A percentile compares a stretch with the other conserved stretches of the same genome.
These are phyloP conservation scores for Rhizopogon sp. DNA, from an alignment of 768 basidiomycete genomes.

Conservation along the genomic window DNA sequence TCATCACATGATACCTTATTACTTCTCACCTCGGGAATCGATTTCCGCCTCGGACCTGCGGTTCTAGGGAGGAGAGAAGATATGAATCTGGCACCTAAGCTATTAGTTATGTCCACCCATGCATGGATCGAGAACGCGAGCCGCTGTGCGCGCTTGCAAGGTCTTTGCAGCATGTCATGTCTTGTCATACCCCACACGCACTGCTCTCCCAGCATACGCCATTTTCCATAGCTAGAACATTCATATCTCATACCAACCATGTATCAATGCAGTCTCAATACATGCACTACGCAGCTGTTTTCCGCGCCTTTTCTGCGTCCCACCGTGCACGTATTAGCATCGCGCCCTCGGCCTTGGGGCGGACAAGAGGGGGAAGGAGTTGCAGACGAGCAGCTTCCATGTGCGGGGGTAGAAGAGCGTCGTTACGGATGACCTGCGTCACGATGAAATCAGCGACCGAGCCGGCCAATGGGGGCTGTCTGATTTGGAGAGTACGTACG, in stretches of 20 bases:
- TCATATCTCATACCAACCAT: conserved; percentile 7
- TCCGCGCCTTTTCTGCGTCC: conserved; percentile 52
- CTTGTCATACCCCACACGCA: conserved; percentile 8
- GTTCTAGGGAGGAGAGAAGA: background rate
- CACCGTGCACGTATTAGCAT: conserved; percentile 70
- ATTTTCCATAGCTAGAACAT: conserved; percentile 1
- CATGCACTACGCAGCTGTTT: conserved; percentile 11
- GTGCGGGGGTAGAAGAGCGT: conserved; percentile 53
- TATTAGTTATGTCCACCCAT: background rate
- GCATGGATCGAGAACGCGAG: background rate
- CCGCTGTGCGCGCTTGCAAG: background rate
- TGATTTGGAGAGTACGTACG: conserved; percentile 37
- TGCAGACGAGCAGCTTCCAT: conserved; percentile 62
- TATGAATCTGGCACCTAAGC: background rate
- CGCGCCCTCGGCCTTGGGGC: conserved; percentile 64
- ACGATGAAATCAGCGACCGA: background rate
- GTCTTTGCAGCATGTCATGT: conserved; percentile 13
- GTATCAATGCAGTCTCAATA: conserved; percentile 8
- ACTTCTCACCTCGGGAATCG: background rate
- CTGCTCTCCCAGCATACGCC: background rate
- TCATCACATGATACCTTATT: background rate
- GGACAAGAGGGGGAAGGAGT: conserved; percentile 49
- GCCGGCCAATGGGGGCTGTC: background rate
- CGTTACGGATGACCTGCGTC: conserved; percentile 83
- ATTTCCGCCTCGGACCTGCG: background rate